Evolutionary conservation across 2,329 filamentous ascomycete species (phyloP).

Genomic region (Trichoderma atrobrunneum): DNA sequence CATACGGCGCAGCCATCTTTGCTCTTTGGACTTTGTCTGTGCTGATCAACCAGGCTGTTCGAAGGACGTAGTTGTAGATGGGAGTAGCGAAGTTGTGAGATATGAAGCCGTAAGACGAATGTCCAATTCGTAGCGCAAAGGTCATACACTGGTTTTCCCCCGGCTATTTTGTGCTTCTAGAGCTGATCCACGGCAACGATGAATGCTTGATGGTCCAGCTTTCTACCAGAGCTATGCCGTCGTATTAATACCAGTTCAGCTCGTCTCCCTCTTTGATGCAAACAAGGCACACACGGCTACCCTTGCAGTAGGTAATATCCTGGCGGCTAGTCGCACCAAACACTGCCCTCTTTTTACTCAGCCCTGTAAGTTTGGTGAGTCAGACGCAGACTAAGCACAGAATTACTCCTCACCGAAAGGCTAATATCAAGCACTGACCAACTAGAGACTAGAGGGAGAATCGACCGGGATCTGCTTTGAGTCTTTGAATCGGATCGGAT

Average conservation of each 20-base stretch:
- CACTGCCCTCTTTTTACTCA: slow-evolving; percentile 13
- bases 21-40: background rate
- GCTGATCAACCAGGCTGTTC: background rate
- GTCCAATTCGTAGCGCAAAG: background rate
- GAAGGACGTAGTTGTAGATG: background rate
- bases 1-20: slow-evolving; percentile 53
- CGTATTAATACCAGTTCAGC: background rate
- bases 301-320: background rate
- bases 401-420: slow-evolving; percentile 18
- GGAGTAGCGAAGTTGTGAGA: background rate
- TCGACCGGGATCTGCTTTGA: background rate
- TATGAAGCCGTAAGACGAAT: background rate
- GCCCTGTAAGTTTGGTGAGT: slow-evolving; percentile 18
- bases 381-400: slow-evolving; percentile 8
- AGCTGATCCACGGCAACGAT: background rate
- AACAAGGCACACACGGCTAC: slow-evolving; percentile 4
- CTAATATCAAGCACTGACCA: background rate
- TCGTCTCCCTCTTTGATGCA: background rate
- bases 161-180: background rate
- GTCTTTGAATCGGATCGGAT: background rate
- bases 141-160: background rate
- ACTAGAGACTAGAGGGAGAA: background rate
- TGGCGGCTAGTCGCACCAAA: background rate
- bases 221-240: background rate
- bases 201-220: background rate